These are phyloP conservation scores for Saccharomycopsis schoenii DNA, from an alignment of 805 yeast genomes.

Conservation along the genomic window DNA sequence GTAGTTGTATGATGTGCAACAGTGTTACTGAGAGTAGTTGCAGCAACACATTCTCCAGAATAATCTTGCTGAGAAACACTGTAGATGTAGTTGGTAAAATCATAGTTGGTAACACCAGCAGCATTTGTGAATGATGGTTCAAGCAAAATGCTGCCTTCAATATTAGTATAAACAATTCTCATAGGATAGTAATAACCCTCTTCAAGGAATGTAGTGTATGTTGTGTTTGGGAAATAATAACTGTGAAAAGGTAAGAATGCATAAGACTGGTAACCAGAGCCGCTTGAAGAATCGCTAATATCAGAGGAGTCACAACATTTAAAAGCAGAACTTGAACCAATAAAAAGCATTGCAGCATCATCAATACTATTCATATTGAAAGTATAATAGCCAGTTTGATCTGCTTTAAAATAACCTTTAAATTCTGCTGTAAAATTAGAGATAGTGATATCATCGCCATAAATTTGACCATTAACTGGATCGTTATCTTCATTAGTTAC, in stretches of 20 bases:
- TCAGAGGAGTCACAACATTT: conserved; percentile 25
- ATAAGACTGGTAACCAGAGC: neutral
- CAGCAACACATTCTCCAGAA: neutral
- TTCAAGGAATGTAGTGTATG: conserved; percentile 10
- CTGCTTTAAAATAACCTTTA: conserved; percentile 25
- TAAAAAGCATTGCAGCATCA: conserved; percentile 27
- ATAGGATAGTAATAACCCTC: conserved; percentile 26
- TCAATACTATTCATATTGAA: conserved; percentile 23
- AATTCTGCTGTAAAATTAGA: conserved; percentile 23
- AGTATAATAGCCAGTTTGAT: conserved; percentile 25
- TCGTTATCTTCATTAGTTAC: neutral
- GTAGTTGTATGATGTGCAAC: neutral
- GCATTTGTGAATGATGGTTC: conserved; percentile 16
- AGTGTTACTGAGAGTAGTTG: neutral
- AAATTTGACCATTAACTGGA: neutral
- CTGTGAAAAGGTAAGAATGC: neutral
- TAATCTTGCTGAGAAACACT: neutral
- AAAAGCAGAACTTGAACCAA: conserved; percentile 26
- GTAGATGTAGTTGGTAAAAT: conserved; percentile 1
- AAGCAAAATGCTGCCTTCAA: conserved; percentile 13
- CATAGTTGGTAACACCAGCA: neutral
- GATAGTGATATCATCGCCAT: conserved; percentile 8
- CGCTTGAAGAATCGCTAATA: neutral
- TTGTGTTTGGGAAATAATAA: neutral
- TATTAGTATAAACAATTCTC: conserved; percentile 23